Evolutionary conservation across 2,329 filamentous ascomycete species (phyloP).

Genomic region (Rhynchosporium graminicola): DNA sequence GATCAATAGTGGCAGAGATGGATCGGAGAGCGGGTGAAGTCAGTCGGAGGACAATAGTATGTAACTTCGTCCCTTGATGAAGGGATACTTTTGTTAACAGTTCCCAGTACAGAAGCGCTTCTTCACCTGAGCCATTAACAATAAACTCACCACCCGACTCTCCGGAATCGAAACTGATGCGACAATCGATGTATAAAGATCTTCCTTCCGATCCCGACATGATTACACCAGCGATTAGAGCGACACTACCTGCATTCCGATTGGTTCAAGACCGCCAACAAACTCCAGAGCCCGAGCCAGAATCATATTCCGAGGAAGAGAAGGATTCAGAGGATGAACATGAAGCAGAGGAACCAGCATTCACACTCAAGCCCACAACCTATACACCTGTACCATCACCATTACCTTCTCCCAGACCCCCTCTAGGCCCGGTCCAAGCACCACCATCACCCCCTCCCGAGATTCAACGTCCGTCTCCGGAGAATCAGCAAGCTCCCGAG

Average conservation of each 20-base stretch:
- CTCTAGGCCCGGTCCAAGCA: conserved; percentile 15
- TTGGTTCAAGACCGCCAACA: conserved; percentile 36
- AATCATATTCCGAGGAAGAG: conserved; percentile 13
- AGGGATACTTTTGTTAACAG: conserved; percentile 21
- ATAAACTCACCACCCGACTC: conserved; percentile 27
- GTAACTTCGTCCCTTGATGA: conserved; percentile 36
- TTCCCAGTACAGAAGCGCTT: conserved; percentile 26
- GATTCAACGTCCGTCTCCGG: conserved; percentile 17
- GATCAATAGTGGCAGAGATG: conserved; percentile 80
- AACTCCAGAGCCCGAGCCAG: conserved; percentile 29
- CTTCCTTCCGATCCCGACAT: conserved; percentile 36
- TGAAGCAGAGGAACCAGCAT: conserved; percentile 30
- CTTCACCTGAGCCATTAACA: conserved; percentile 13
- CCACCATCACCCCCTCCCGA: conserved; percentile 27
- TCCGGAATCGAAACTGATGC: conserved; percentile 30
- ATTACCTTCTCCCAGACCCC: conserved; percentile 25
- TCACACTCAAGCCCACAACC: conserved; percentile 39
- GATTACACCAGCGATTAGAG: conserved; percentile 37
- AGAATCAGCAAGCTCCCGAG: conserved; percentile 26
- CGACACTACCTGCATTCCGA: conserved; percentile 36
- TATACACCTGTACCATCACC: conserved; percentile 37
- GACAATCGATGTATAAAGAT: conserved; percentile 35
- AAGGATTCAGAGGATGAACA: conserved; percentile 22
- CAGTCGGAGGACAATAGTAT: conserved; percentile 74
- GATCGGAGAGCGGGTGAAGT: conserved; percentile 81